Evolutionary conservation across 163 green algal species (phyloP).

Genomic region (Scenedesmus sp.): DNA sequence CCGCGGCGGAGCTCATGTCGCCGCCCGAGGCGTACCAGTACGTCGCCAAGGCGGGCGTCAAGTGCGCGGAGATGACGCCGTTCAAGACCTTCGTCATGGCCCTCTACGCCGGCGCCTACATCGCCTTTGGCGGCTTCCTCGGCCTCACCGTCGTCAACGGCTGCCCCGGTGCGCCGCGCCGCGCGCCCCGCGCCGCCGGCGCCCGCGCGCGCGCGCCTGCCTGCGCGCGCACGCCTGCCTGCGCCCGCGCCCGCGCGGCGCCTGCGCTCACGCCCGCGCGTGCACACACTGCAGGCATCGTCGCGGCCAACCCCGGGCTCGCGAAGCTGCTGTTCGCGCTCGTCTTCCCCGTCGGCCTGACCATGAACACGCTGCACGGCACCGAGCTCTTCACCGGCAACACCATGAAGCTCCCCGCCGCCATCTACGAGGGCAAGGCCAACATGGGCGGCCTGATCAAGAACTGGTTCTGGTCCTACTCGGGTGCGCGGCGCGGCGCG

Average conservation of each 20-base stretch:
- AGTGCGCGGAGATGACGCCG: conserved; percentile 32
- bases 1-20: conserved; percentile 17
- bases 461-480: conserved; percentile 75
- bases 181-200: no score
- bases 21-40: conserved; percentile 36
- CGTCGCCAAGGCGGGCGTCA: conserved; percentile 24
- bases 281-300: conserved; percentile 42
- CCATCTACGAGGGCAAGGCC: conserved; percentile 53
- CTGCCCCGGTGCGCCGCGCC: conserved; percentile 56
- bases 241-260: not conserved
- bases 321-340: conserved; percentile 76
- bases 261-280: not conserved
- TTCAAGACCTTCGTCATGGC: conserved; percentile 46
- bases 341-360: conserved; percentile 78
- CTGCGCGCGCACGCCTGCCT: not conserved
- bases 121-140: conserved; percentile 80
- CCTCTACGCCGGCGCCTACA: conserved; percentile 69
- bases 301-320: conserved; percentile 70
- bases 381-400: conserved; percentile 91
- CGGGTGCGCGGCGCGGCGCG: conserved; percentile 32
- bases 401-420: conserved; percentile 61
- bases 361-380: conserved; percentile 72
- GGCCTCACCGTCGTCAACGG: conserved; percentile 63
- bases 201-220: no score
- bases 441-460: conserved; percentile 59